Evolutionary conservation across 2,329 filamentous ascomycete species (phyloP).

Genomic region (Cadophora malorum): DNA sequence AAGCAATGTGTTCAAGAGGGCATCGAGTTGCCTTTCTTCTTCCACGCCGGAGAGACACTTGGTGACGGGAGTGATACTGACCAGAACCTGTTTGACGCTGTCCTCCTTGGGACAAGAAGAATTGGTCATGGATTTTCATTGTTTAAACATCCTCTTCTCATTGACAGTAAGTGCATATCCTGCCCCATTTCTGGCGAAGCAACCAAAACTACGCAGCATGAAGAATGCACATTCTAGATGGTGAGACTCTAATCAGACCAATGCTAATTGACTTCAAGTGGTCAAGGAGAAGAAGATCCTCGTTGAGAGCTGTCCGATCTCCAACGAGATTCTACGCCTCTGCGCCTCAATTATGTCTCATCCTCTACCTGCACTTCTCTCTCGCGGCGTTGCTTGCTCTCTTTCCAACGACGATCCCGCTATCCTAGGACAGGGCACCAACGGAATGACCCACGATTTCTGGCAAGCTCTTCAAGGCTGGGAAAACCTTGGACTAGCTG

Average conservation of each 20-base stretch:
- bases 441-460: conserved; percentile 89
- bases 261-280: conserved; percentile 47
- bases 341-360: conserved; percentile 79
- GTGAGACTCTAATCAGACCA: too few relatives aligned
- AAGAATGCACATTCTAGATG: too few relatives aligned
- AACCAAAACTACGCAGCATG: too few relatives aligned
- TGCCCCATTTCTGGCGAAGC: too few relatives aligned
- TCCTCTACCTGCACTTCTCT: conserved; percentile 81
- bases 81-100: conserved; percentile 84
- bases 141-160: conserved; percentile 88
- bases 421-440: conserved; percentile 82
- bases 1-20: conserved; percentile 80
- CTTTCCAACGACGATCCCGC: conserved; percentile 92
- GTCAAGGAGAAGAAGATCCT: conserved; percentile 88
- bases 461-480: conserved; percentile 93
- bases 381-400: conserved; percentile 82
- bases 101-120: conserved; percentile 83
- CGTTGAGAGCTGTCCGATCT: conserved; percentile 89
- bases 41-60: conserved; percentile 86
- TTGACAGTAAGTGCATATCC: conserved; percentile 58
- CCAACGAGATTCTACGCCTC: conserved; percentile 84
- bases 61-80: conserved; percentile 80
- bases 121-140: conserved; percentile 91
- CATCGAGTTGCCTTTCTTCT: conserved; percentile 90
- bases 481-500: conserved; percentile 88